Conservation (phyloP, 805 yeast genomes). For the Yamadazyma paraphyllophila region DNA sequence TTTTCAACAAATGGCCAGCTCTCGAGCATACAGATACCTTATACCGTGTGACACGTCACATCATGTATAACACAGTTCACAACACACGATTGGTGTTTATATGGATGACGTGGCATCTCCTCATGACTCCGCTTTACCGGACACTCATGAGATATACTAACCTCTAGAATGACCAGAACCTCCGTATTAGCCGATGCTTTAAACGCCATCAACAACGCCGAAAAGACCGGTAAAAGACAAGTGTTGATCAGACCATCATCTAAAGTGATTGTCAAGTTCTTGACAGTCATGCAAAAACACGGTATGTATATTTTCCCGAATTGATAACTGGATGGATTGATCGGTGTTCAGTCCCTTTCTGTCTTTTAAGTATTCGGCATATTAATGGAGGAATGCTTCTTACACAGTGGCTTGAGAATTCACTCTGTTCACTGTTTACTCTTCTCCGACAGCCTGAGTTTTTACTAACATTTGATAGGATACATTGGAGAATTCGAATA, state of each 20-base stretch:
- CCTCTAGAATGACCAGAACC: slow-evolving; percentile 82
- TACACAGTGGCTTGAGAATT: slow-evolving; percentile 50
- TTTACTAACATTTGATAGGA: slow-evolving; percentile 38
- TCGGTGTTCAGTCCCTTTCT: slow-evolving; percentile 84
- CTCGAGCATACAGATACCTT: slow-evolving; percentile 9
- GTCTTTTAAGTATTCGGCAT: slow-evolving; percentile 98
- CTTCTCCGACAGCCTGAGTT: slow-evolving; percentile 55
- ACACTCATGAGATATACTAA: slow-evolving; percentile 37
- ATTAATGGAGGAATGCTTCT: slow-evolving; percentile 62
- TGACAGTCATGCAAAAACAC: slow-evolving; percentile 95
- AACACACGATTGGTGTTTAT: too few relatives aligned
- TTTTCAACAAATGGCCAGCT: background rate
- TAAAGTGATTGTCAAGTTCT: slow-evolving; percentile 95
- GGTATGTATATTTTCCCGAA: slow-evolving; percentile 59
- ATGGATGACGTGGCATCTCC: slow-evolving; percentile 6
- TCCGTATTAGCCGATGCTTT: slow-evolving; percentile 98
- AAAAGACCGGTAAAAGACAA: slow-evolving; percentile 99
- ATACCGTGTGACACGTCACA: background rate
- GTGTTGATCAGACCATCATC: slow-evolving; percentile 97
- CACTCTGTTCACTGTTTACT: slow-evolving; percentile 50
- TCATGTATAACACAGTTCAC: too few relatives aligned
- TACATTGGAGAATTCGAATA: slow-evolving; percentile 98
- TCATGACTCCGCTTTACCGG: slow-evolving; percentile 35
- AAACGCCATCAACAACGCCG: slow-evolving; percentile 98
- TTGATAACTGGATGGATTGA: slow-evolving; percentile 98